Conservation (phyloP, 2,329 filamentous ascomycete genomes). For the Didymella sp. region DNA sequence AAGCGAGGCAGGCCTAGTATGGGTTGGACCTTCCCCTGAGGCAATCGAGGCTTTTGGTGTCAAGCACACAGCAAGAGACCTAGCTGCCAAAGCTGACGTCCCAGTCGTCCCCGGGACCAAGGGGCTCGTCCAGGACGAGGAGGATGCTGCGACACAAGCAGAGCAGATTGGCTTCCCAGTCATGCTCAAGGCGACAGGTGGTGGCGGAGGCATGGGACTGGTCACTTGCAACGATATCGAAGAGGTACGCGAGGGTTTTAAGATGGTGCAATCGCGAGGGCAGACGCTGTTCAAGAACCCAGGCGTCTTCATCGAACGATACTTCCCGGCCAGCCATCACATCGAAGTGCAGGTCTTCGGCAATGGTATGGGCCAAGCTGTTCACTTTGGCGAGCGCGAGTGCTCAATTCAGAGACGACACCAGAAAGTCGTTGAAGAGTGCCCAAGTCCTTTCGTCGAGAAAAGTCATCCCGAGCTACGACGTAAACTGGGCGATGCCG, state of each 20-base stretch:
- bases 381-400: conserved; percentile 86
- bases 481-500: conserved; percentile 69
- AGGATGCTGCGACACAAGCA: conserved; percentile 56
- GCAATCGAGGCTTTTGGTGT: conserved; percentile 64
- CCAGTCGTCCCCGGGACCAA: conserved; percentile 63
- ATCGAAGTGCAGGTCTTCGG: conserved; percentile 93
- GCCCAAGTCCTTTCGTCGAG: conserved; percentile 73
- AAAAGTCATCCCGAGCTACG: conserved; percentile 62
- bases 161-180: conserved; percentile 59
- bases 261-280: conserved; percentile 77
- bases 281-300: conserved; percentile 81
- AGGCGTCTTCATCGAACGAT: conserved; percentile 84
- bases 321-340: conserved; percentile 78
- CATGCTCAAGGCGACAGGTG: conserved; percentile 63
- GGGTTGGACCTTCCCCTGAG: conserved; percentile 64
- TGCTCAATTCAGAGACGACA: conserved; percentile 87
- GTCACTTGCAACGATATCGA: conserved; percentile 72
- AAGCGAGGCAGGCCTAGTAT: conserved; percentile 62
- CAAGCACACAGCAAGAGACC: conserved; percentile 63
- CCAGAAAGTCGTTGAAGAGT: conserved; percentile 91
- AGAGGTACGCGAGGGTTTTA: conserved; percentile 74
- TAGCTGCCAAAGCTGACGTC: conserved; percentile 61
- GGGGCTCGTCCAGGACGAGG: conserved; percentile 56
- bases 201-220: conserved; percentile 81
- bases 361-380: conserved; percentile 77